phyloP scores from a whole-genome alignment of 805 yeast genomes.

The Candida lessepsii region DNA sequence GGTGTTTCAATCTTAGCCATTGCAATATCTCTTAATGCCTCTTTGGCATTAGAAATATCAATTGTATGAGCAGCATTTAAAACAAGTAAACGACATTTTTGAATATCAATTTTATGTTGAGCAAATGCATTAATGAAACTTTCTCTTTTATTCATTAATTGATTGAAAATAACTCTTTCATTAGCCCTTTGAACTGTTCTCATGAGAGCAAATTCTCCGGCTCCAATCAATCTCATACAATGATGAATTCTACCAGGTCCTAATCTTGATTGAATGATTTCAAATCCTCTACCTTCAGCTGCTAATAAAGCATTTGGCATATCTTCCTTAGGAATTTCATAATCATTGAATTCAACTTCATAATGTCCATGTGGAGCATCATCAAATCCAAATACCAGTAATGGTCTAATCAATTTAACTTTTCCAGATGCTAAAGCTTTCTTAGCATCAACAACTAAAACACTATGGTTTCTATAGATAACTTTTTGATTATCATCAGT shows the following conservation, averaged over 20 bases:
- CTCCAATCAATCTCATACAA: conserved; percentile 64
- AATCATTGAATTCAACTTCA: conserved; percentile 52
- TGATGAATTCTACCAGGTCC: conserved; percentile 74
- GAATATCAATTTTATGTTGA: conserved; percentile 52
- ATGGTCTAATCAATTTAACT: conserved; percentile 49
- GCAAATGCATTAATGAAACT: conserved; percentile 49
- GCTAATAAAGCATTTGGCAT: conserved; percentile 43
- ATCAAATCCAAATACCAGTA: conserved; percentile 57
- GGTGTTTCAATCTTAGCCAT: conserved; percentile 64
- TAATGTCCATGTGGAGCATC: conserved; percentile 75
- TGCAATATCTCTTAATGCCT: conserved; percentile 56
- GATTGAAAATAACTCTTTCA: conserved; percentile 51
- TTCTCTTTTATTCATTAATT: conserved; percentile 50
- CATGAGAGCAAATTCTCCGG: conserved; percentile 54
- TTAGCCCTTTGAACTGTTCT: conserved; percentile 52
- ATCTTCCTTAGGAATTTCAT: conserved; percentile 45
- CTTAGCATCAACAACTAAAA: conserved; percentile 52
- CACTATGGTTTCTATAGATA: conserved; percentile 53
- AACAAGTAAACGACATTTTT: conserved; percentile 52
- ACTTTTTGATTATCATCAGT: conserved; percentile 29
- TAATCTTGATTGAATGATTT: conserved; percentile 59
- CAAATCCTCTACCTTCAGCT: conserved; percentile 56
- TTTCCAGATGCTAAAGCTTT: conserved; percentile 49
- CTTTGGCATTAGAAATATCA: conserved; percentile 52
- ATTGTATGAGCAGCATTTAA: conserved; percentile 61